These are phyloP conservation scores for Solidago caesia DNA, from an alignment of 129 eudicot species.

Conservation along the genomic window DNA sequence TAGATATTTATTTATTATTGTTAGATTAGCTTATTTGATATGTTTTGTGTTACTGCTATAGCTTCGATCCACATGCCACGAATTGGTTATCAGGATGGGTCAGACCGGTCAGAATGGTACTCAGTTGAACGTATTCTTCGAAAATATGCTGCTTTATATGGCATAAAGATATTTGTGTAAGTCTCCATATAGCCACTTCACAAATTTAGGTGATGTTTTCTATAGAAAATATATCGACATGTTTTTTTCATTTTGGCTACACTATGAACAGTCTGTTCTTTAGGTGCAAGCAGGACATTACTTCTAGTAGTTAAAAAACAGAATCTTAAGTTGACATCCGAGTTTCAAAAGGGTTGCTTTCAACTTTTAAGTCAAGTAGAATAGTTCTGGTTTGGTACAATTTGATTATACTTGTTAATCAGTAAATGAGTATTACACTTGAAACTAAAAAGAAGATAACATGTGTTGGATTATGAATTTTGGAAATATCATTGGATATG, in stretches of 20 bases:
- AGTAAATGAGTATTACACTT: not conserved
- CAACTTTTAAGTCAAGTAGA: not conserved
- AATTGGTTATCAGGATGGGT: slow-evolving; percentile 73
- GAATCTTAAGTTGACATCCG: not conserved
- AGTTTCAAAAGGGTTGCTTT: not conserved
- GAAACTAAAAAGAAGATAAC: not conserved
- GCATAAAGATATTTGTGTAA: slow-evolving; percentile 79
- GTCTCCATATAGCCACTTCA: slow-evolving; percentile 37
- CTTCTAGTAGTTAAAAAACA: not conserved
- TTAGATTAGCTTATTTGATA: not conserved
- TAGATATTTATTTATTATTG: not conserved
- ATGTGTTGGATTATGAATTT: not conserved
- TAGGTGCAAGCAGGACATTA: not conserved
- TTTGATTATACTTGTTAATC: not conserved
- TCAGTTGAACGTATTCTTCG: slow-evolving; percentile 83
- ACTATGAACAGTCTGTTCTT: not conserved
- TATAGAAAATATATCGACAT: not conserved
- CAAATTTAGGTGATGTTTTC: not conserved
- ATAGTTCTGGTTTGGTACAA: not conserved
- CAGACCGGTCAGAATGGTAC: slow-evolving; percentile 92
- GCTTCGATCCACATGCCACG: slow-evolving; percentile 99
- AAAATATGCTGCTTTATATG: slow-evolving; percentile 74
- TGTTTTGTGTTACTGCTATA: slow-evolving; percentile 22
- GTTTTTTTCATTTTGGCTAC: not conserved
- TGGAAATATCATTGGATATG: not conserved